Percentiles rank a stretch among this genome's conserved stretches.
Evolutionary conservation across 2,329 filamentous ascomycete species (phyloP).

Genomic region (Alternaria novae-zelandiae): DNA sequence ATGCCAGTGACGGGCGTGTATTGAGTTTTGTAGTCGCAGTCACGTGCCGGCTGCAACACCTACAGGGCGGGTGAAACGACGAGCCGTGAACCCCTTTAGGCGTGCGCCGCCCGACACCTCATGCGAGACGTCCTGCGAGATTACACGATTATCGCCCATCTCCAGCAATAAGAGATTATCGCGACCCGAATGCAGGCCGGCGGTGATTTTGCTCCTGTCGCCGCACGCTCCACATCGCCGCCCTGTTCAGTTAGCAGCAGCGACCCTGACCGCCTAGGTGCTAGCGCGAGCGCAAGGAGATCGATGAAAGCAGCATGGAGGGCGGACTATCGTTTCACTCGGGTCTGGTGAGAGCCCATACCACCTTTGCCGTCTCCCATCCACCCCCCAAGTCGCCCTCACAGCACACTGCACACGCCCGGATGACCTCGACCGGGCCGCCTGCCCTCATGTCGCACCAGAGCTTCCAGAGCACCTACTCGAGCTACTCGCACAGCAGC

Average conservation of each 20-base stretch:
- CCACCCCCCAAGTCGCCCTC: conserved; percentile 33
- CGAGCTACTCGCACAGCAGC: conserved; percentile 55
- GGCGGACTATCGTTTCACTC: conserved; percentile 28
- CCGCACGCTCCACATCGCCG: conserved; percentile 4
- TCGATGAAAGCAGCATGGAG: conserved; percentile 45
- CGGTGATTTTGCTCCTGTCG: conserved; percentile 3
- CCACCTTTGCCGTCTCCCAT: conserved; percentile 17
- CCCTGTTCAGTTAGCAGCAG: conserved; percentile 8
- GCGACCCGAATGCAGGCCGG: conserved; percentile 3
- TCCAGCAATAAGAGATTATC: not conserved
- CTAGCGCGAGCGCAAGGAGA: conserved; percentile 27
- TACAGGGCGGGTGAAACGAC: conserved; percentile 11
- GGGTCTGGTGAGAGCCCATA: conserved; percentile 28
- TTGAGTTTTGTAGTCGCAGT: not conserved
- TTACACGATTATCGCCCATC: not conserved
- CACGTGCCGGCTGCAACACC: conserved; percentile 10
- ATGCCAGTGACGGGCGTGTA: not conserved
- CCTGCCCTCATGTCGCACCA: conserved; percentile 53
- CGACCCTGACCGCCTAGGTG: conserved; percentile 15
- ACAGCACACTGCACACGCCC: conserved; percentile 31
- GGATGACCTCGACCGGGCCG: conserved; percentile 45
- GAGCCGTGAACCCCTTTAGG: conserved; percentile 27
- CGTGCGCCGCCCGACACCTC: not conserved
- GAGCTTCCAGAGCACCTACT: conserved; percentile 56
- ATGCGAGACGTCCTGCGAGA: conserved; percentile 3